These are phyloP conservation scores for Spergularia bocconei DNA, from an alignment of 148 eudicot species.

Conservation along the genomic window DNA sequence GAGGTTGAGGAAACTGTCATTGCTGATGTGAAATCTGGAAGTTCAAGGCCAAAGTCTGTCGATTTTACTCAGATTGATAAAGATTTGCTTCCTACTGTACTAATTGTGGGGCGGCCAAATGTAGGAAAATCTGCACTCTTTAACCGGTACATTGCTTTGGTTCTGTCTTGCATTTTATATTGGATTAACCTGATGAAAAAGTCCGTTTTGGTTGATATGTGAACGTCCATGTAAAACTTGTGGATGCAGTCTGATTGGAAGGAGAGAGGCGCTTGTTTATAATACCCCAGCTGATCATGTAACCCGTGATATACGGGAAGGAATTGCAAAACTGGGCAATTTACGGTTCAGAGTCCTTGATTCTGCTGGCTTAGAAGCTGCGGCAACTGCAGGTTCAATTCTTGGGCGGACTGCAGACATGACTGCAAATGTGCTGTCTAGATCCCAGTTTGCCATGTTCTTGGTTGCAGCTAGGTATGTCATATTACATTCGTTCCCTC, in stretches of 20 bases:
- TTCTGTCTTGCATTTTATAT: neutral
- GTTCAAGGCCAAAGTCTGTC: slow-evolving; percentile 32
- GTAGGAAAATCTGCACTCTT: slow-evolving; percentile 96
- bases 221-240: neutral
- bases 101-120: slow-evolving; percentile 87
- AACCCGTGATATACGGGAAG: slow-evolving; percentile 93
- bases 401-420: slow-evolving; percentile 86
- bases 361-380: slow-evolving; percentile 98
- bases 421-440: slow-evolving; percentile 75
- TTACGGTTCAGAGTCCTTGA: slow-evolving; percentile 86
- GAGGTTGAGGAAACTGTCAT: slow-evolving; percentile 20
- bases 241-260: slow-evolving; percentile 63
- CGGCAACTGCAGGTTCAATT: slow-evolving; percentile 92
- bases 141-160: slow-evolving; percentile 59
- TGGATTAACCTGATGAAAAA: slow-evolving; percentile 11
- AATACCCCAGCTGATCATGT: slow-evolving; percentile 96
- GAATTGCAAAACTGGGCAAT: slow-evolving; percentile 83
- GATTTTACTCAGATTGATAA: slow-evolving; percentile 71
- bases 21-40: slow-evolving; percentile 28
- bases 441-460: slow-evolving; percentile 74
- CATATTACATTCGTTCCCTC: slow-evolving; percentile 3
- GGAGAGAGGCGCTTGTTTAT: slow-evolving; percentile 98
- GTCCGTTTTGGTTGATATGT: neutral
- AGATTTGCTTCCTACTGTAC: slow-evolving; percentile 73
- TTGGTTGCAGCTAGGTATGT: slow-evolving; percentile 78